Evolutionary conservation across 2,329 filamentous ascomycete species (phyloP).

Genomic region (Phialophora expanda): DNA sequence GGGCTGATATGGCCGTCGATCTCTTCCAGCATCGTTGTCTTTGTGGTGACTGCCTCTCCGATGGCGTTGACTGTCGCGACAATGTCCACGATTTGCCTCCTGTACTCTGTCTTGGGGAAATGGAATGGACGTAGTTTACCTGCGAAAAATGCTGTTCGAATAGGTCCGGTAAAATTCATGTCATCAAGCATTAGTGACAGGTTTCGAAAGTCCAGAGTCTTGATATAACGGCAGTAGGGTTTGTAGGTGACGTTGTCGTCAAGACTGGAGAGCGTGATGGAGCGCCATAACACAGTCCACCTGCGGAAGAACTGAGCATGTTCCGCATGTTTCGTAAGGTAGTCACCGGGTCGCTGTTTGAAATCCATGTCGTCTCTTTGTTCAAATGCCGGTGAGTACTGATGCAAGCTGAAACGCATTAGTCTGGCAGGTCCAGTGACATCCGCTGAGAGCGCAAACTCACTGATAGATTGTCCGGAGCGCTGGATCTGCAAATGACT

Average conservation of each 20-base stretch:
- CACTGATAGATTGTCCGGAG: conserved; percentile 69
- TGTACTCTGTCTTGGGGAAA: conserved; percentile 33
- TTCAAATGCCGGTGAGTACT: conserved; percentile 37
- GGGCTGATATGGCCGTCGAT: conserved; percentile 57
- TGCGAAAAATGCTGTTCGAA: conserved; percentile 62
- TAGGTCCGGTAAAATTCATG: conserved; percentile 62
- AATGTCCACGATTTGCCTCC: conserved; percentile 32
- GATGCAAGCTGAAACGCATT: conserved; percentile 30
- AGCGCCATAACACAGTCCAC: conserved; percentile 70
- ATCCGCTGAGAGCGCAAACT: conserved; percentile 28
- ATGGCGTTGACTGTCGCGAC: conserved; percentile 48
- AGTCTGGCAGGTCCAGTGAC: neutral
- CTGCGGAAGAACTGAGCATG: conserved; percentile 58
- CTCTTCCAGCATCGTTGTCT: conserved; percentile 61
- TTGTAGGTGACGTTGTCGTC: conserved; percentile 61
- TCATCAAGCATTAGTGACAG: conserved; percentile 65
- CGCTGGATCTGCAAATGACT: conserved; percentile 62
- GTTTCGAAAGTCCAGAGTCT: conserved; percentile 66
- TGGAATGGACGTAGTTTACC: conserved; percentile 47
- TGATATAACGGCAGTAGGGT: conserved; percentile 73
- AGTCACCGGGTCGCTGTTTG: conserved; percentile 29
- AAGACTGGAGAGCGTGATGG: conserved; percentile 69
- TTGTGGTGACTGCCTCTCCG: conserved; percentile 51
- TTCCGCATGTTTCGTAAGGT: conserved; percentile 42
- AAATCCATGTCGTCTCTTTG: conserved; percentile 38